Conservation (phyloP, 1,284 basidiomycete species). For the Ceratobasidium sp. region DNA sequence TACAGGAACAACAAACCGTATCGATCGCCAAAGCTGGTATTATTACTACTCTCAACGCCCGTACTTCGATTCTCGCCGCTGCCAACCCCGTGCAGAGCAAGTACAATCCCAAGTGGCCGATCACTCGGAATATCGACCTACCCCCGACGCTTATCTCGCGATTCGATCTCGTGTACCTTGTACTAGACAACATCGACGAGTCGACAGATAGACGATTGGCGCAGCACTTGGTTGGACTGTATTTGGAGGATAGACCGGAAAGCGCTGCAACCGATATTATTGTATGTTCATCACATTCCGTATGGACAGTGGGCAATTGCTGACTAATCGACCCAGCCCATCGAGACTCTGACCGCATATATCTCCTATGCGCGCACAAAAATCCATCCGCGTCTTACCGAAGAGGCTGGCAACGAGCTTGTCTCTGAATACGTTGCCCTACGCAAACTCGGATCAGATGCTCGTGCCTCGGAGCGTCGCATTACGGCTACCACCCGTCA, state of each 20-base stretch:
- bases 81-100: conserved; percentile 97
- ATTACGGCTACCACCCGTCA: conserved; percentile 99
- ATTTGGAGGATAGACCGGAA: conserved; percentile 88
- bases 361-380: conserved; percentile 93
- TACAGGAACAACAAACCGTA: conserved; percentile 98
- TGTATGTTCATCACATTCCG: conserved; percentile 57
- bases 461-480: conserved; percentile 84
- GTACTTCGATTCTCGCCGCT: conserved; percentile 95
- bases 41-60: conserved; percentile 96
- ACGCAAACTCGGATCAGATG: conserved; percentile 90
- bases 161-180: conserved; percentile 97
- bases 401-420: conserved; percentile 84
- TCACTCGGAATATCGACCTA: conserved; percentile 85
- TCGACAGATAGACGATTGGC: conserved; percentile 86
- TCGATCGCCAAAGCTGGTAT: conserved; percentile 99
- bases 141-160: conserved; percentile 97
- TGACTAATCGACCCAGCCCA: conserved; percentile 47
- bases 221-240: conserved; percentile 90
- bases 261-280: conserved; percentile 75
- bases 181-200: conserved; percentile 95
- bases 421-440: conserved; percentile 92
- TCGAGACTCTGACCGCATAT: conserved; percentile 91
- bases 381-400: conserved; percentile 87
- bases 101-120: conserved; percentile 89
- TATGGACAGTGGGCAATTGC: background rate